Evolutionary conservation across 2,329 filamentous ascomycete genomes (phyloP).

Genomic region (Diaporthe citrichinensis): DNA sequence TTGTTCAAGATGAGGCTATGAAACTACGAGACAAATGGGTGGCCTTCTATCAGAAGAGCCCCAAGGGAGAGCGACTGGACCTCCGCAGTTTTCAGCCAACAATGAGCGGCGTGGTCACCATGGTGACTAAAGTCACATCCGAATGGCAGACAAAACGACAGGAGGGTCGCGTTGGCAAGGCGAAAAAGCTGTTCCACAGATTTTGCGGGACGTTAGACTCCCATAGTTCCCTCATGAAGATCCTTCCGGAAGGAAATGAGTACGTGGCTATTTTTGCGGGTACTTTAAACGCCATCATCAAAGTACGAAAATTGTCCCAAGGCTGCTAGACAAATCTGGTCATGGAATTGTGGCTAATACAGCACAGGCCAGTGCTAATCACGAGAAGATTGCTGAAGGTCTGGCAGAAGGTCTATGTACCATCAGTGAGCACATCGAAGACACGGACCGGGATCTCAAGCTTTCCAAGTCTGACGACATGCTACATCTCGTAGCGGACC

Average conservation of each 20-base stretch:
- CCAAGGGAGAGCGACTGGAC: slow-evolving; percentile 37
- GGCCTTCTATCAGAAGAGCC: slow-evolving; percentile 36
- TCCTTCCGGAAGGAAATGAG: slow-evolving; percentile 49
- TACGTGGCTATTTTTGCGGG: slow-evolving; percentile 51
- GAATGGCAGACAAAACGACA: slow-evolving; percentile 37
- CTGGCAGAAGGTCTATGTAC: slow-evolving; percentile 42
- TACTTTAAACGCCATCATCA: slow-evolving; percentile 47
- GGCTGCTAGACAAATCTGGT: neutral
- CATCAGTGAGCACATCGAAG: slow-evolving; percentile 44
- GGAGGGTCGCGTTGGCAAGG: slow-evolving; percentile 33
- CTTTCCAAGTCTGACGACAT: slow-evolving; percentile 42
- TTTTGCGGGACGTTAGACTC: slow-evolving; percentile 47
- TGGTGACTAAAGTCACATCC: slow-evolving; percentile 31
- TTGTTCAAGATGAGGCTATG: neutral
- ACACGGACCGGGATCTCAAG: slow-evolving; percentile 33
- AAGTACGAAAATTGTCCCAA: slow-evolving; percentile 35
- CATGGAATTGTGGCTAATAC: neutral
- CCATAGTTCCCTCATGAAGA: slow-evolving; percentile 46
- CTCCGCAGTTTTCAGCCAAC: slow-evolving; percentile 34
- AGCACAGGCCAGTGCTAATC: slow-evolving; percentile 46
- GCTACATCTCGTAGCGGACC: slow-evolving; percentile 38
- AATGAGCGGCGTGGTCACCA: slow-evolving; percentile 38
- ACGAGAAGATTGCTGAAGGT: slow-evolving; percentile 43
- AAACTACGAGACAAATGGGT: neutral
- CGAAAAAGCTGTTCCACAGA: slow-evolving; percentile 45